Conservation (phyloP, 2,329 filamentous ascomycete species). For the Botrytis deweyae region DNA sequence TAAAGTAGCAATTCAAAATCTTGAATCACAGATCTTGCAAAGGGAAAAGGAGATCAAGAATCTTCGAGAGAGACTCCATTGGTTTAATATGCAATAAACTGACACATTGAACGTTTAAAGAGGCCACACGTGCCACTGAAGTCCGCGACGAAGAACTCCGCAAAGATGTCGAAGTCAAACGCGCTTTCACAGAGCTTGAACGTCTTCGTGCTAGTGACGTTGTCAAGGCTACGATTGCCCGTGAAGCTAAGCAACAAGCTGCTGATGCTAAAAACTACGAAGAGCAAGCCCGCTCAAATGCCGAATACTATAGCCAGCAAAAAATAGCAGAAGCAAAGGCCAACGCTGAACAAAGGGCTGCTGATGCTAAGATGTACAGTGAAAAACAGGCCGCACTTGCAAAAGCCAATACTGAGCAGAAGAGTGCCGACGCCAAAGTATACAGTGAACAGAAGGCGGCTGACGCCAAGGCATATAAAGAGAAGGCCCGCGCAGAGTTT, state of each 20-base stretch:
- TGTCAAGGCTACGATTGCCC: constrained; percentile 69
- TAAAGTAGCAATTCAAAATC: not conserved
- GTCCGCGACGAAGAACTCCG: constrained; percentile 77
- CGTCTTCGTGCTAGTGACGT: constrained; percentile 74
- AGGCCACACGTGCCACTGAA: constrained; percentile 71
- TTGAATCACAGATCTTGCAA: not conserved
- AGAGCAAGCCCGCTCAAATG: constrained; percentile 58
- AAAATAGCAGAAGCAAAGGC: constrained; percentile 1
- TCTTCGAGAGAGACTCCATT: not conserved
- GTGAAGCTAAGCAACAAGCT: constrained; percentile 67
- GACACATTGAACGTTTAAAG: constrained; percentile 28
- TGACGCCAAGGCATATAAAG: constrained; percentile 50
- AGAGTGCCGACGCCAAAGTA: constrained; percentile 48
- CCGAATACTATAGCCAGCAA: constrained; percentile 40
- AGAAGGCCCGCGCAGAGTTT: constrained; percentile 4
- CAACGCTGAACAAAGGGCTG: constrained; percentile 49
- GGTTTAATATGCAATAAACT: not conserved
- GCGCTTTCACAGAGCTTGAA: constrained; percentile 77
- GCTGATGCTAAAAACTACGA: constrained; percentile 66
- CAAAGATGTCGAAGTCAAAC: constrained; percentile 73
- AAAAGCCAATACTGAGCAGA: constrained; percentile 17
- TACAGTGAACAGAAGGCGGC: constrained; percentile 49
- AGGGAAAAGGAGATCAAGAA: not conserved
- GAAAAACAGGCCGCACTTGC: constrained; percentile 47
- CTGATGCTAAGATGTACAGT: constrained; percentile 65